Percentiles rank a stretch among this genome's conserved stretches.
These are phyloP conservation scores for Jacaranda mimosifolia DNA, from an alignment of 257 asterid genomes.

Conservation along the genomic window DNA sequence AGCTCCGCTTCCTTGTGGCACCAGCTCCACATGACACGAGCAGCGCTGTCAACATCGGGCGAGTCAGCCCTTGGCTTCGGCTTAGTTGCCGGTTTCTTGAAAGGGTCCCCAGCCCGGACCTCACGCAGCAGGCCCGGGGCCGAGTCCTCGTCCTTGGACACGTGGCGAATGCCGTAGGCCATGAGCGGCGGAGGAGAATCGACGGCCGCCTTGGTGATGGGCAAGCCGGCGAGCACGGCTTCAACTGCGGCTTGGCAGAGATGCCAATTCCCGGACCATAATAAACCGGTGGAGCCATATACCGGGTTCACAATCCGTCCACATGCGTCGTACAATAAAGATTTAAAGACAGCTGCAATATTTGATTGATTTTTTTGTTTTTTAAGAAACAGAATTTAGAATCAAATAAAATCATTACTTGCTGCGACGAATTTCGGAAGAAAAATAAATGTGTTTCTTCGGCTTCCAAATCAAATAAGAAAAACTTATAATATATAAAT, in stretches of 20 bases:
- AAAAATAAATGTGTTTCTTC: too few species aligned
- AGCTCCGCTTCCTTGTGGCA: too few species aligned
- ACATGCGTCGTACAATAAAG: background rate
- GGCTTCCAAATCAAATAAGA: too few species aligned
- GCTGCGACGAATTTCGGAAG: too few species aligned
- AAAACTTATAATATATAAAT: too few species aligned
- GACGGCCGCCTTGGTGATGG: background rate
- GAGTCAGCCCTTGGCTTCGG: background rate
- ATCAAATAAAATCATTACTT: too few species aligned
- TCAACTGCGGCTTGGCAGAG: background rate
- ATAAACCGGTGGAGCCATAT: too few species aligned
- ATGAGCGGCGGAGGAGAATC: background rate
- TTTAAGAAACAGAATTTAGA: too few species aligned
- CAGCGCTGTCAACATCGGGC: background rate
- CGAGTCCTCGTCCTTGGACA: background rate
- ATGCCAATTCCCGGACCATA: background rate
- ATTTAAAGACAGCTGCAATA: background rate
- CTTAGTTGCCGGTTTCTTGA: background rate
- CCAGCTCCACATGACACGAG: background rate
- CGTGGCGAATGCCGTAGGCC: background rate
- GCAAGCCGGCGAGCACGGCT: background rate
- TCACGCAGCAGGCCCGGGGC: too few species aligned
- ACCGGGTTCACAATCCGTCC: background rate
- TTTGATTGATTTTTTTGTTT: too few species aligned
- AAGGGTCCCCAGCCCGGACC: background rate